Evolutionary conservation across 139 green algal genomes (phyloP), one percentile per base, ranked within the genome.

Genomic region (Chlorella sorokiniana): DNA sequence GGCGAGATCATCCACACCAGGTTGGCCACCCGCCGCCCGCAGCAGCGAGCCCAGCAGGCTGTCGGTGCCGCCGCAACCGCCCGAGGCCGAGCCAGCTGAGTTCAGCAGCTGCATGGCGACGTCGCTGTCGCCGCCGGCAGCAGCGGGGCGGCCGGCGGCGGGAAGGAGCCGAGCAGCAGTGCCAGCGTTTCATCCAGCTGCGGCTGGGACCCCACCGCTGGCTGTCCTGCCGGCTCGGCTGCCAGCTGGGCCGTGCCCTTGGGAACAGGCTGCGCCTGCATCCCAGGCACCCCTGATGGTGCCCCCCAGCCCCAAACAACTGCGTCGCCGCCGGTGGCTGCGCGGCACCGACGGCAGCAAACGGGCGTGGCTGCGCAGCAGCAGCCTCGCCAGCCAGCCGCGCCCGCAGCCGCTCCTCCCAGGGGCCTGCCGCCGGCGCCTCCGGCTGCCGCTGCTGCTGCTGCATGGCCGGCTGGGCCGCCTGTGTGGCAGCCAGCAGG

Each of bases 151-250:
- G 16, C 48, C 11, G 62, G 9, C 6, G 62, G 27, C 11, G n/a
- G 62, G 62, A 69, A 69, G 62, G 27, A 38, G 31, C 33, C 40
- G 62, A 69, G 62, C 62, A 69, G 62, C 62, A 69, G 31, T 29
- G 62, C 27, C 62, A 69, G 27, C 1, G 62, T 33, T 27, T 69
- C 62, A 8, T 40, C 31, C 31, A 69, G 11, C 48, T 56, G 48
- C 48, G 48, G 48, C 48, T 56, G 48, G 16, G 48, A 25, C 16
- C 14, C 11, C 14, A 56, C 48, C 48, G 48, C 14, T 11, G 14
- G 14, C 11, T 25, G 48, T 11, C 48, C 48, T 25, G 48, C 48
- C 48, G 48, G 14, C 16, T 25, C 48, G 14, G 48, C 16, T 25
- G 48, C 48, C 48, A 11, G 14, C 14, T 25, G 14, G 14, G 16